phyloP scores from a whole-genome alignment of 495 filamentous ascomycete species.

The Hypoxylon crocopeplum region DNA sequence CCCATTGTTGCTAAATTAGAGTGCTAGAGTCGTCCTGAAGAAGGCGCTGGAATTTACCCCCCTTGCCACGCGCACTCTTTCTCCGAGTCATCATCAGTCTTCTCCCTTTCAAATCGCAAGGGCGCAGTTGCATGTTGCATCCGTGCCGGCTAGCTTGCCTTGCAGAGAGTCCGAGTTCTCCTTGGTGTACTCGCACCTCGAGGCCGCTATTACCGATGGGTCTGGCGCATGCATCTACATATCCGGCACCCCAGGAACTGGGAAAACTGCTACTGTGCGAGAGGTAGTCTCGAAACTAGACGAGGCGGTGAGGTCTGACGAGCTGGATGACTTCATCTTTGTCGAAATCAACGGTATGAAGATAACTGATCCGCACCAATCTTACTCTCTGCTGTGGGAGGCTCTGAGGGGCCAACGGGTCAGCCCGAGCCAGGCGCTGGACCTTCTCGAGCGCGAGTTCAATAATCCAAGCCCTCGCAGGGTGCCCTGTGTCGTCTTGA shows the following conservation, averaged over 20 bases:
- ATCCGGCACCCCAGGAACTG: conserved; percentile 98
- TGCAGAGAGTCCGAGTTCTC: conserved; percentile 93
- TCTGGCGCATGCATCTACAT: conserved; percentile 98
- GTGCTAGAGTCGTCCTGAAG: conserved; percentile 77
- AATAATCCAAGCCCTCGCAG: conserved; percentile 84
- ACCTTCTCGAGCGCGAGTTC: conserved; percentile 91
- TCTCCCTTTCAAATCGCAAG: conserved; percentile 93
- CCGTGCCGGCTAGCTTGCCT: conserved; percentile 86
- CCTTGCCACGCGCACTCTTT: conserved; percentile 83
- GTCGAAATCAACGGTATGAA: conserved; percentile 99
- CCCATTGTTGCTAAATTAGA: conserved; percentile 70
- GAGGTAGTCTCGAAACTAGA: conserved; percentile 93
- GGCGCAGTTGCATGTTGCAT: conserved; percentile 87
- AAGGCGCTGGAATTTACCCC: conserved; percentile 95
- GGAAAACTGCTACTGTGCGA: conserved; percentile 96
- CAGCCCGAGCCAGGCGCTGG: conserved; percentile 87
- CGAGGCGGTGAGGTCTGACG: conserved; percentile 80
- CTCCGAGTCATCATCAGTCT: conserved; percentile 75
- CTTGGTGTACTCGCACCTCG: conserved; percentile 90
- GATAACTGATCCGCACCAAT: conserved; percentile 96
- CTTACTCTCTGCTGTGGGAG: conserved; percentile 95
- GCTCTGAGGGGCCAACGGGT: conserved; percentile 93
- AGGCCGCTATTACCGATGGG: conserved; percentile 92
- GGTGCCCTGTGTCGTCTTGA: conserved; percentile 95
- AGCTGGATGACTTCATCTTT: conserved; percentile 98